These are phyloP conservation scores for Chlamydomonas sphaeroides DNA, from an alignment of 139 green algal genomes.

Conservation along the genomic window DNA sequence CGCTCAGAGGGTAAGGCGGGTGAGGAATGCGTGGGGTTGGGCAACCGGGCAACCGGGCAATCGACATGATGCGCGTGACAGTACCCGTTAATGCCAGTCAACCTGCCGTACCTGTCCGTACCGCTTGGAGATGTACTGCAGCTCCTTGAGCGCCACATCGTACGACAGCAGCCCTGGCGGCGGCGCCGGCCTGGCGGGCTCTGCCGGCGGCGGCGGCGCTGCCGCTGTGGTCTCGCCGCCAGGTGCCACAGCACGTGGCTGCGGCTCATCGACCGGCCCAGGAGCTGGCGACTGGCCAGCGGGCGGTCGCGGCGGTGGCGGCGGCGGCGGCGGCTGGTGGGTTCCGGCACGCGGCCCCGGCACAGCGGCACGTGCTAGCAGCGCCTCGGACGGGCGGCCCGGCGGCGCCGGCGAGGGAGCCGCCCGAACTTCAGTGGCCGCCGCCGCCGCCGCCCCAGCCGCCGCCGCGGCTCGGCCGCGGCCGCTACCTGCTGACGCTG, in stretches of 20 bases:
- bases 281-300: too few relatives aligned
- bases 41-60: too few relatives aligned
- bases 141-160: constrained; percentile 19
- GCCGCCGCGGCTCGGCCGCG: too few relatives aligned
- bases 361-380: background rate
- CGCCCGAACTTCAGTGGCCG: background rate
- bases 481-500: too few relatives aligned
- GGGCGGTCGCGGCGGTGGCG: background rate
- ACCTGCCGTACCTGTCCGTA: too few relatives aligned
- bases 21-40: too few relatives aligned
- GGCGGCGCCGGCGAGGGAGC: background rate
- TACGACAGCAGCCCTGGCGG: constrained; percentile 22
- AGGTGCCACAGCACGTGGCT: too few relatives aligned
- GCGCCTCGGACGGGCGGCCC: background rate
- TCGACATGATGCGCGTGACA: too few relatives aligned
- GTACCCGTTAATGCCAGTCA: too few relatives aligned
- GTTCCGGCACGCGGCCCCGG: background rate
- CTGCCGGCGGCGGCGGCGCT: background rate
- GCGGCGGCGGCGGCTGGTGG: background rate
- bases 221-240: background rate
- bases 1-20: too few relatives aligned
- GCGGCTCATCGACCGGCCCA: too few relatives aligned
- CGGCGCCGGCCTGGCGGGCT: background rate
- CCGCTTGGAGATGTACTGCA: constrained; percentile 27
- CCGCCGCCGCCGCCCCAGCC: too few relatives aligned